Evolutionary conservation across 1,284 basidiomycete genomes (phyloP), one percentile per base, ranked within the genome.

Genomic region (Ustanciosporium gigantosporum): DNA sequence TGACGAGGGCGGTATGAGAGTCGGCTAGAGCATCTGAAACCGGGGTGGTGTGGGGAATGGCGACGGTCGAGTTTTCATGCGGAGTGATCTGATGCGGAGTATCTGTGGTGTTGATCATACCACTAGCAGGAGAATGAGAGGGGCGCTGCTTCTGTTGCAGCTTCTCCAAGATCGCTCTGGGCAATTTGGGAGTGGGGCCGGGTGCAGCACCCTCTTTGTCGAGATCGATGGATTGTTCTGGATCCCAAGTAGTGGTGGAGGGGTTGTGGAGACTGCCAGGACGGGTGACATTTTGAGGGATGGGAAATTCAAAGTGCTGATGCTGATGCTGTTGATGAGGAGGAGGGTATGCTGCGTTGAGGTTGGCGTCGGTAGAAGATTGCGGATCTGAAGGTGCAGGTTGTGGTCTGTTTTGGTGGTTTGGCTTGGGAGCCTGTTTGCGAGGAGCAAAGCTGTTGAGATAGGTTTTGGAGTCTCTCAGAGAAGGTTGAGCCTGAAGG

Each of bases 401-500:
- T n/a, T n/a, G n/a, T n/a, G n/a, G n/a, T n/a, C n/a, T n/a, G n/a
- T n/a, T n/a, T n/a, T n/a, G n/a, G n/a, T n/a, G n/a, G n/a, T n/a
- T n/a, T 22, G 41, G 44, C 24, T 55, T 47, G 27, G 42, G 53
- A 24, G 38, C 41, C 6, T 43, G 44, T 21, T 60, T 51, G 21
- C 62, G 56, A 36, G 80, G 80, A 11, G 80, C 81, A 62, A 99
- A 97, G 24, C 87, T 89, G 32, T 87, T 88, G 14, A 96, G 84
- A 79, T 96, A 98, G 1, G 87, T 86, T 51, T 87, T 87, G 31
- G 91, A 89, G 79, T 98, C 95, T 67, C 95, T 84, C 46, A 88
- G 80, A 2, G 94, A 96, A 8, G 95, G 93, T 56, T 91, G 91
- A 27, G 95, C 89, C 62, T 89, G 87, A 44, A 99, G 83, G 70